Evolutionary conservation across 2,329 filamentous ascomycete species (phyloP), one percentile per base, ranked within the genome.

Genomic region (Penicillium janthinellum): DNA sequence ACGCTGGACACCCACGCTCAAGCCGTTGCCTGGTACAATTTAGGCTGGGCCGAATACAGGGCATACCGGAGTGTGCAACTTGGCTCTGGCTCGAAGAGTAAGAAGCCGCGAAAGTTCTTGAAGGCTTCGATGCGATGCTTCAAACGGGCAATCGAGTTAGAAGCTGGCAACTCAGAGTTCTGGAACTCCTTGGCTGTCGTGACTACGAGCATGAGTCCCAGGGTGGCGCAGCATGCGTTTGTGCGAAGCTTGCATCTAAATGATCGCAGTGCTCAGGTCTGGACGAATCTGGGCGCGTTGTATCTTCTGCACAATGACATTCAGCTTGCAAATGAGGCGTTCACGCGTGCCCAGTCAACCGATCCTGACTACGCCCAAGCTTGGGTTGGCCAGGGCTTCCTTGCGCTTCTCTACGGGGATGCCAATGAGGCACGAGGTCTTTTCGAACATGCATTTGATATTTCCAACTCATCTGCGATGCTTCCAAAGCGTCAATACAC

Each of bases 171-270:
- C 71, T 82, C 91, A 0, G 94, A 98, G 67, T 98, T 98, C 75
- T 99, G 95, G 95, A 98, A 98, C 71, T 89, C 95, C 0, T 83
- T 99, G 2, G 95, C 94, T 52, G 91, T 98, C 3, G 92, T 91
- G 28, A 97, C 95, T 2, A 93, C 91, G 63, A 86, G 87, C 48
- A 83, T 97, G 66, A 97, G 91, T 70, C 90, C 93, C 0, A 88
- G 89, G 58, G 91, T 99, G 1, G 88, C 95, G 0, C 95, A 99
- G 74, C 96, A 99, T 74, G 88, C 95, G 0, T 94, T 99, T 68
- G 90, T 96, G 12, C 85, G 96, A 67, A 96, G 93, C 66, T 76
- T 99, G n/a, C 90, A 96, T 74, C 81, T 99, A 15, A 96, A 97
- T 70, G 94, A 99, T 74, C 82, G 91, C 62, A 96, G 88, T 65